Conservation (phyloP, 441 rosid genomes). For the Adansonia grandidieri region DNA sequence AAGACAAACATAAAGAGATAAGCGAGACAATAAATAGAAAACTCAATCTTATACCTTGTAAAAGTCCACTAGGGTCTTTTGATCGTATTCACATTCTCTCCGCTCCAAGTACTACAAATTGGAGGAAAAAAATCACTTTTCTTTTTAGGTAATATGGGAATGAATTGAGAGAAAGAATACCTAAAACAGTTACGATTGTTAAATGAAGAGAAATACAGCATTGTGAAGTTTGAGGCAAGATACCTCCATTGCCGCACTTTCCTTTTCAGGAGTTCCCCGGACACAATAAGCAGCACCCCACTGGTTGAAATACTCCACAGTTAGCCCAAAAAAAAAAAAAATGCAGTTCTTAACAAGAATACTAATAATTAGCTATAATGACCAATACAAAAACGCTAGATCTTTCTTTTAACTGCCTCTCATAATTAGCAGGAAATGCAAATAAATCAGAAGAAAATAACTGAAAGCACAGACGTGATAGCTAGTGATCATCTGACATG, state of each 20-base stretch:
- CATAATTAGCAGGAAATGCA: background rate
- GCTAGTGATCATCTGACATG: background rate
- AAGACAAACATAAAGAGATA: background rate
- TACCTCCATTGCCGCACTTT: conserved; percentile 88
- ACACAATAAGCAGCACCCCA: conserved; percentile 95
- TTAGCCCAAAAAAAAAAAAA: background rate
- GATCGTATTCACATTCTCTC: conserved; percentile 95
- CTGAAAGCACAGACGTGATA: background rate
- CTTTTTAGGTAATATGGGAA: background rate
- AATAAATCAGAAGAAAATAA: background rate
- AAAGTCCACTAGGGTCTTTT: conserved; percentile 72
- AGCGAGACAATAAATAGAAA: conserved; percentile 8
- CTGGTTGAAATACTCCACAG: conserved; percentile 38
- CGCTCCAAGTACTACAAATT: conserved; percentile 76
- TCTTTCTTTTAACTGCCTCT: background rate
- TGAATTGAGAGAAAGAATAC: background rate
- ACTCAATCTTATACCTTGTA: conserved; percentile 57
- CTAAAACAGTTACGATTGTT: background rate
- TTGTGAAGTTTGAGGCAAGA: conserved; percentile 8
- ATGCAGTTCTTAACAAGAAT: conserved; percentile 1
- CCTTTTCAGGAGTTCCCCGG: conserved; percentile 80
- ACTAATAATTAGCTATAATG: conserved; percentile 12
- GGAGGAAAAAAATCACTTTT: conserved; percentile 19
- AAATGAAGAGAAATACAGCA: background rate
- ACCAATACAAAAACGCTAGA: background rate